These are phyloP conservation scores for Erodium chrysanthum DNA, from an alignment of 441 rosid species.

Conservation along the genomic window DNA sequence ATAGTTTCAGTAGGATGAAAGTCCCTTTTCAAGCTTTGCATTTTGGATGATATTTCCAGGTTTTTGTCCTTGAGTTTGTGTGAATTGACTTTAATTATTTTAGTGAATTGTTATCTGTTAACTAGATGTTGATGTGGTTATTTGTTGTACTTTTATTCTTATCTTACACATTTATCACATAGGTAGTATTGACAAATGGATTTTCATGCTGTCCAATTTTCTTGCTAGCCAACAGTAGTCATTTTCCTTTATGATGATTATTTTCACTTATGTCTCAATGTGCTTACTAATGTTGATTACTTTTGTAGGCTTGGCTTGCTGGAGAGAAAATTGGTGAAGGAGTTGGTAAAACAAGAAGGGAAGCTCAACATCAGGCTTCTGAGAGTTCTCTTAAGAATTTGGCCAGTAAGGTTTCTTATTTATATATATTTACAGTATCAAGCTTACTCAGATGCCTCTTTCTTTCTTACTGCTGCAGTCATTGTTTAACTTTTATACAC, in stretches of 20 bases:
- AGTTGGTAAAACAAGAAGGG: slow-evolving; percentile 75
- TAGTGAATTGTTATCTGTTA: not conserved
- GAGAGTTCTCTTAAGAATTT: slow-evolving; percentile 62
- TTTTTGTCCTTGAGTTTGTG: not conserved
- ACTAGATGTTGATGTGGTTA: not conserved
- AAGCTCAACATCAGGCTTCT: slow-evolving; percentile 75
- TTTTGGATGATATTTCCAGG: not conserved
- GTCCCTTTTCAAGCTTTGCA: not conserved
- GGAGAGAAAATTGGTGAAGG: slow-evolving; percentile 82
- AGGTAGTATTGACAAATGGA: not conserved
- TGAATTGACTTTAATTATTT: not conserved
- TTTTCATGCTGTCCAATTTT: not conserved
- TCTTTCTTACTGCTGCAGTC: not conserved
- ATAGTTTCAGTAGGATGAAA: not conserved
- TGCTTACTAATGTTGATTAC: slow-evolving; percentile 18
- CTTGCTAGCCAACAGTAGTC: not conserved
- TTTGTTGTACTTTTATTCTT: not conserved
- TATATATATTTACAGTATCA: not conserved
- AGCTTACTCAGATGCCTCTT: not conserved
- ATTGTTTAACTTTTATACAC: too few relatives aligned
- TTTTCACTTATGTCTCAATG: not conserved
- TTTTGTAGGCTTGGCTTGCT: slow-evolving; percentile 71
- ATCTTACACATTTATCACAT: slow-evolving; percentile 3
- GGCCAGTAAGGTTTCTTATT: slow-evolving; percentile 48
- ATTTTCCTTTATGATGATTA: not conserved